phyloP scores from a whole-genome alignment of 2,329 filamentous ascomycete genomes.

The Knufia fluminis region DNA sequence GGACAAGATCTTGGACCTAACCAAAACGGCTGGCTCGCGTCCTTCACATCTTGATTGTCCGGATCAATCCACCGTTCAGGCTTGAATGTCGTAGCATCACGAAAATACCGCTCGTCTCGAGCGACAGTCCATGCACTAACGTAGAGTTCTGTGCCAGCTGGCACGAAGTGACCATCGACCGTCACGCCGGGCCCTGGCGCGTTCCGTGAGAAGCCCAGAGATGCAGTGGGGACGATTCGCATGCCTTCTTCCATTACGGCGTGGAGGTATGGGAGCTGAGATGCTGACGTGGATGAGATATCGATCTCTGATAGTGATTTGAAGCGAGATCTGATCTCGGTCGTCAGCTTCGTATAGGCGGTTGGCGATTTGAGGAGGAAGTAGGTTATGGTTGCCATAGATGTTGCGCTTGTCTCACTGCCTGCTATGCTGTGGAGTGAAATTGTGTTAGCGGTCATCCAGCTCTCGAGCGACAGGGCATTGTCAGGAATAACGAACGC shows the following conservation, averaged over 20 bases:
- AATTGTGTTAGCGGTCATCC: not conserved
- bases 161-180: conserved; percentile 18
- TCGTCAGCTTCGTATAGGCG: conserved; percentile 30
- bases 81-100: conserved; percentile 4
- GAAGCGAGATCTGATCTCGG: conserved; percentile 26
- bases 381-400: conserved; percentile 35
- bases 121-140: not conserved
- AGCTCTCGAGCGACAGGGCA: not conserved
- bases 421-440: conserved; percentile 33
- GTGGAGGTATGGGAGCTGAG: conserved; percentile 13
- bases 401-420: conserved; percentile 44
- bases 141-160: conserved; percentile 9
- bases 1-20: conserved; percentile 1
- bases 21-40: conserved; percentile 3
- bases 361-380: conserved; percentile 33
- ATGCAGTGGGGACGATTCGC: not conserved
- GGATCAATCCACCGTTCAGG: conserved; percentile 8
- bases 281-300: not conserved
- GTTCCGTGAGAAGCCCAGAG: not conserved
- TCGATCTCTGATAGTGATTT: conserved; percentile 32
- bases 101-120: conserved; percentile 2
- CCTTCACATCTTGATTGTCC: not conserved
- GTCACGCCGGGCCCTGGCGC: conserved; percentile 10
- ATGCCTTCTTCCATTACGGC: conserved; percentile 25
- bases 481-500: not conserved